Percentiles rank a stretch among this genome's conserved stretches.
Evolutionary conservation across 257 asterid species (phyloP).

Genomic region (Agastache rugosa): DNA sequence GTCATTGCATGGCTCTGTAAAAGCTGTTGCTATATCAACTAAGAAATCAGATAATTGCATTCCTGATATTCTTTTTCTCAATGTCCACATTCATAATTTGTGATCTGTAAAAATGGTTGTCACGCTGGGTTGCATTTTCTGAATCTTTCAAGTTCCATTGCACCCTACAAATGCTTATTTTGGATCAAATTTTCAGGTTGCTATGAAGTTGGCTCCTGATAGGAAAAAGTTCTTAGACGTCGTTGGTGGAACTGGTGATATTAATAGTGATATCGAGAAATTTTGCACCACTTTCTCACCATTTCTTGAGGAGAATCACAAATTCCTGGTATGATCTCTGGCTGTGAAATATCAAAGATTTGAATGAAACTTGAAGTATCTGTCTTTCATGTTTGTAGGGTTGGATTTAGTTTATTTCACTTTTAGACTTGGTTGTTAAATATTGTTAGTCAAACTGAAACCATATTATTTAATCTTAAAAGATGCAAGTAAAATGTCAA

Average conservation of each 20-base stretch:
- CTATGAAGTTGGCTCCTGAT: constrained; percentile 99
- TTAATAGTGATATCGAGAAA: constrained; percentile 67
- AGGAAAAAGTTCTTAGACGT: constrained; percentile 91
- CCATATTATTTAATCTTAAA: neutral
- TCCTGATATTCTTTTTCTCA: neutral
- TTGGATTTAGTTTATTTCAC: neutral
- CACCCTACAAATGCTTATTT: constrained; percentile 8
- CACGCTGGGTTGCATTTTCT: neutral
- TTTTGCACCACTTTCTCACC: constrained; percentile 83
- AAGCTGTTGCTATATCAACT: constrained; percentile 3
- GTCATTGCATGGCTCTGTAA: constrained; percentile 2
- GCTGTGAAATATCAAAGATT: neutral
- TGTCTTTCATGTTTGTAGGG: neutral
- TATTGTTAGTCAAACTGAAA: constrained; percentile 25
- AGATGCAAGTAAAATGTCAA: neutral
- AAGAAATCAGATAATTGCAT: constrained; percentile 13
- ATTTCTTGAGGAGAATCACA: constrained; percentile 92
- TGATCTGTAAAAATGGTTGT: neutral
- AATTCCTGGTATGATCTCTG: constrained; percentile 76
- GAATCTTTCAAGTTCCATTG: constrained; percentile 15
- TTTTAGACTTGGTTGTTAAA: constrained; percentile 3
- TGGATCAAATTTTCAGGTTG: constrained; percentile 60
- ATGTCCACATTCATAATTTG: neutral
- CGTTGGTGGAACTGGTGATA: constrained; percentile 74
- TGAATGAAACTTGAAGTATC: neutral